Percentiles rank a stretch among this genome's conserved stretches.
Evolutionary conservation across 352 stramenopile species (phyloP).

Genomic region (Globisporangium splendens): DNA sequence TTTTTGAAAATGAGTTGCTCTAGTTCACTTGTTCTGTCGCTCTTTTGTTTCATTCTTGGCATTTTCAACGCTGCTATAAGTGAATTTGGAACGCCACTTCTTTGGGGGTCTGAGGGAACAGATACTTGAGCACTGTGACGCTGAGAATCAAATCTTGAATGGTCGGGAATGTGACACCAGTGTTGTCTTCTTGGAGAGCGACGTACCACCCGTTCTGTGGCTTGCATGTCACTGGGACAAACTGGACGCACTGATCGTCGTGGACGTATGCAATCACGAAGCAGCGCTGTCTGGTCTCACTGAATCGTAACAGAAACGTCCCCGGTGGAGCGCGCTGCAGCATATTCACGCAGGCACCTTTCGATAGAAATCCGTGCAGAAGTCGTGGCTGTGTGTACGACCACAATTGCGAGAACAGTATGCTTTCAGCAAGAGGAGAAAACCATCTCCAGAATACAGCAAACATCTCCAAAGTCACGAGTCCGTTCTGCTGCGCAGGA

Average conservation of each 20-base stretch:
- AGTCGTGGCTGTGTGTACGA: conserved; percentile 69
- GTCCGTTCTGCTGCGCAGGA: conserved; percentile 33
- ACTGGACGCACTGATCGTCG: conserved; percentile 59
- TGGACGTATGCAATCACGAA: conserved; percentile 76
- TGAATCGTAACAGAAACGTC: conserved; percentile 79
- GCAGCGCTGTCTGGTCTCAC: conserved; percentile 58
- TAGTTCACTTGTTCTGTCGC: neutral
- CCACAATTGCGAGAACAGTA: conserved; percentile 59
- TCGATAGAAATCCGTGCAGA: conserved; percentile 80
- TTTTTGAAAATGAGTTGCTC: neutral
- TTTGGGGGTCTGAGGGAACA: conserved; percentile 81
- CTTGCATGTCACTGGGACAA: conserved; percentile 67
- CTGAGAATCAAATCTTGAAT: conserved; percentile 74
- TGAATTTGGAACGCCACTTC: conserved; percentile 48
- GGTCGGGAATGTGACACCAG: conserved; percentile 51
- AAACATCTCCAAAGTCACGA: conserved; percentile 69
- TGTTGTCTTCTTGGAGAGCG: conserved; percentile 47
- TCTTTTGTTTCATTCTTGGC: neutral
- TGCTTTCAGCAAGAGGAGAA: conserved; percentile 57
- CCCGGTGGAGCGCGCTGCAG: conserved; percentile 58
- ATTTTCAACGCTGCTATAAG: neutral
- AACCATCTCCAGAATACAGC: conserved; percentile 77
- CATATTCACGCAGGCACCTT: conserved; percentile 76
- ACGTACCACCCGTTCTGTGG: conserved; percentile 48
- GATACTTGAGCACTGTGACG: conserved; percentile 73